Base-by-base conservation (phyloP, 345 rosid species). In the Rhodamnia rubescens region DNA sequence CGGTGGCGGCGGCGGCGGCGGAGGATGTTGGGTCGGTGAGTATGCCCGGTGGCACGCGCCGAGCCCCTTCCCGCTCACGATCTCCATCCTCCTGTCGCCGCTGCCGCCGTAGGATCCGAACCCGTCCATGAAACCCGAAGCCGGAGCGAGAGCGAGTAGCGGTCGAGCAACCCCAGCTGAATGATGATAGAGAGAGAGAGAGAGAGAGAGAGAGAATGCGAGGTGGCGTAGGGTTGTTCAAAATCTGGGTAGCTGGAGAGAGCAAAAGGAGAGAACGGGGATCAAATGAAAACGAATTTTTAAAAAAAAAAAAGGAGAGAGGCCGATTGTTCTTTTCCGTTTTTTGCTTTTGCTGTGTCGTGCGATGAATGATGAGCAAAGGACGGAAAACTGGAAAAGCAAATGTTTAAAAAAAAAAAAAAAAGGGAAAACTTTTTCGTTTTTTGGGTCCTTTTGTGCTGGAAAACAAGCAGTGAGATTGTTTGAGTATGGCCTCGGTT, bases 31-130 rank as follows among this genome's bases (percentile, higher is more conserved):
- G 78, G 42, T 69, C 47, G 78, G 78, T 26, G 78, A 69, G 78
- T 69, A 69, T 40, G 78, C 12, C 78, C 26, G 78, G 47, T 69
- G 78, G 78, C 78, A 36, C 7, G 47, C 78, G 14, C 47, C 78
- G 26, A 69, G 26, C 47, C 26, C 78, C 78, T 69, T 49, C 1
- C 86, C 81, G 80, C 87, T 85, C 87, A 85, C 84, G 42, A 85
- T 82, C 84, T 85, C 87, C 84, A 81, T 29, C 84, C 75, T 81
- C 84, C 87, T 21, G 42, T 58, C 80, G 49, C 53, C 86, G 52
- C 82, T 69, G 47, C 53, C 86, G 42, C 83, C 83, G 83, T 52
- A 85, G 21, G 84, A 85, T 7, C 40, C 55, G 87, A 42, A 85
- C 27, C 75, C 78, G 32, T 85, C 82, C 82, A 74, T 53, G 78